These are phyloP conservation scores for Pythium dissimile DNA, from an alignment of 352 stramenopile genomes.

Conservation along the genomic window DNA sequence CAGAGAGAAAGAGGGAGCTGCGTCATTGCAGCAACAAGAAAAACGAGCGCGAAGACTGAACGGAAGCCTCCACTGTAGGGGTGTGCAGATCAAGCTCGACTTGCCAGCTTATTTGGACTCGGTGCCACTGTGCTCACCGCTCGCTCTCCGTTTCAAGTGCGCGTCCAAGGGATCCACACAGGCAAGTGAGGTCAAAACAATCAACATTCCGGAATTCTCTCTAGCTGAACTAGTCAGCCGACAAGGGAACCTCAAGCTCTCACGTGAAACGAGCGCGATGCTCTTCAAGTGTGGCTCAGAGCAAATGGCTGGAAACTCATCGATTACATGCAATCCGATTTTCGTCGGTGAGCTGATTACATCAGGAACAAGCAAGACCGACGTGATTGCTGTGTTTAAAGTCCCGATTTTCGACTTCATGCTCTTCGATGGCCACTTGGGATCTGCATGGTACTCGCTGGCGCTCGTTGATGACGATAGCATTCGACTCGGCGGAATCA, in stretches of 20 bases:
- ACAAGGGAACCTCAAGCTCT: constrained; percentile 1
- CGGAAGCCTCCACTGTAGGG: constrained; percentile 36
- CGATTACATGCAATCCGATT: constrained; percentile 23
- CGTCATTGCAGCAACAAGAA: background rate
- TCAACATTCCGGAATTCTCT: constrained; percentile 10
- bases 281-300: constrained; percentile 9
- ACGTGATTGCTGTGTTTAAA: constrained; percentile 27
- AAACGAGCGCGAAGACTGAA: constrained; percentile 2
- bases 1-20: constrained; percentile 7
- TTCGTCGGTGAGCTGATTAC: constrained; percentile 23
- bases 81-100: constrained; percentile 22
- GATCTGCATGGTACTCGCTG: constrained; percentile 27
- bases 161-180: background rate
- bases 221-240: constrained; percentile 6
- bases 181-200: constrained; percentile 1
- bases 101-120: constrained; percentile 14
- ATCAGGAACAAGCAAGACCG: background rate
- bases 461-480: background rate
- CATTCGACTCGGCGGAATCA: constrained; percentile 20
- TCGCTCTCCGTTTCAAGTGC: constrained; percentile 2
- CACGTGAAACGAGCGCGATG: background rate
- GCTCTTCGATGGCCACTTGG: constrained; percentile 38
- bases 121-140: background rate
- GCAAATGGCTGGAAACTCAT: background rate
- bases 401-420: constrained; percentile 50